Percentiles rank a stretch among this genome's conserved stretches.
Conservation (phyloP, 345 rosid genomes). For the Bretschneidera sinensis region DNA sequence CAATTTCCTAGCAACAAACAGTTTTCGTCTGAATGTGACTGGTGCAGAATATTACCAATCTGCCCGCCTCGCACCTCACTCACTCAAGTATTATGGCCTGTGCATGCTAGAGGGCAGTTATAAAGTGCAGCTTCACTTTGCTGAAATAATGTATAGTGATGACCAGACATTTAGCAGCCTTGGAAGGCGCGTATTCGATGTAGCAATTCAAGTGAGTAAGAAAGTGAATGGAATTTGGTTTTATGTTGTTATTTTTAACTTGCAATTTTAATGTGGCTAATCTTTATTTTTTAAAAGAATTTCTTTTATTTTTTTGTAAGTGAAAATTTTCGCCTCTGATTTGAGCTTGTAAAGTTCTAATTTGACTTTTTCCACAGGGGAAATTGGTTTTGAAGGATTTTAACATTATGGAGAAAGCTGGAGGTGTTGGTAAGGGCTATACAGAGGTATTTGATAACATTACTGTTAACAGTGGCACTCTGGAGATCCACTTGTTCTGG, state of each 20-base stretch:
- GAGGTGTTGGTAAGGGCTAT: slow-evolving; percentile 54
- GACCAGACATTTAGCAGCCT: slow-evolving; percentile 50
- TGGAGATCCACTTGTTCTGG: slow-evolving; percentile 80
- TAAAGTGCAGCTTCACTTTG: slow-evolving; percentile 69
- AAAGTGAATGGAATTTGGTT: neutral
- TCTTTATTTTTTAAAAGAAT: no score
- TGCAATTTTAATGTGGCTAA: no score
- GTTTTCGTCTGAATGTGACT: slow-evolving; percentile 27
- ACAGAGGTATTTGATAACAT: slow-evolving; percentile 24
- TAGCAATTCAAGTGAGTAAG: slow-evolving; percentile 65
- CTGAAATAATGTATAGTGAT: slow-evolving; percentile 71
- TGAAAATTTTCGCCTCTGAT: neutral
- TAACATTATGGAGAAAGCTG: slow-evolving; percentile 65
- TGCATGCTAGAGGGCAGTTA: slow-evolving; percentile 60
- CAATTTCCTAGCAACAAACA: slow-evolving; percentile 22
- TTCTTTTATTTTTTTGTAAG: neutral
- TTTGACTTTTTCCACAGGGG: slow-evolving; percentile 40
- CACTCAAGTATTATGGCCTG: slow-evolving; percentile 78
- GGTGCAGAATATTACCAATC: slow-evolving; percentile 38
- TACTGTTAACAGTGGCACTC: slow-evolving; percentile 50
- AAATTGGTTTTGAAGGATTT: slow-evolving; percentile 42
- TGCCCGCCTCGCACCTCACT: slow-evolving; percentile 68
- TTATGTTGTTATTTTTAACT: no score
- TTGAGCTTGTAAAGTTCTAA: neutral
- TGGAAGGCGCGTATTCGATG: slow-evolving; percentile 70